Percentiles rank a stretch among this genome's conserved stretches.
Evolutionary conservation across 164 flowering plant genomes (phyloP).

Genomic region (Litsea cubeba): DNA sequence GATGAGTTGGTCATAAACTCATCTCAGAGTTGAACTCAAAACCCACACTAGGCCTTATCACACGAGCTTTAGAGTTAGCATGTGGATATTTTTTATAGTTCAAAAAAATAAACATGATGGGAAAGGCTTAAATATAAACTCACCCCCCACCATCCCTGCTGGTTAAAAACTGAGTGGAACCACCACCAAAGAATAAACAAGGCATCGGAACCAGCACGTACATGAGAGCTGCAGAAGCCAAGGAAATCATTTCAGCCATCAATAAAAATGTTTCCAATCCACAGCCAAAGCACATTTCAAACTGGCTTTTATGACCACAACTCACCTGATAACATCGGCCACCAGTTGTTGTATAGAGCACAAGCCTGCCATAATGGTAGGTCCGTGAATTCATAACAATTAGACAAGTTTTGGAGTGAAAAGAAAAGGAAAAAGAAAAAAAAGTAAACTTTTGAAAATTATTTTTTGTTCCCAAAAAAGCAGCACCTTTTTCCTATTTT

Average conservation of each 20-base stretch:
- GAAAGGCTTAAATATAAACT: constrained; percentile 19
- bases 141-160: constrained; percentile 97
- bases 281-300: background rate
- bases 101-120: background rate
- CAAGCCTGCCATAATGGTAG: constrained; percentile 62
- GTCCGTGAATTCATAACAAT: background rate
- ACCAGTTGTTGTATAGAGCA: constrained; percentile 91
- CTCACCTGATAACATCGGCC: constrained; percentile 94
- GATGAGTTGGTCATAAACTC: background rate
- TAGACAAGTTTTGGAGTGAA: too few relatives aligned
- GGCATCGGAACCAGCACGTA: constrained; percentile 98
- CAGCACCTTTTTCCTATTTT: background rate
- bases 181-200: constrained; percentile 93
- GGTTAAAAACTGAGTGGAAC: constrained; percentile 77
- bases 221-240: constrained; percentile 67
- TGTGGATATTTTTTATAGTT: background rate
- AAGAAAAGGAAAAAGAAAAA: background rate
- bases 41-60: background rate
- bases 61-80: too few relatives aligned
- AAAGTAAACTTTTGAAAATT: background rate
- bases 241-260: background rate
- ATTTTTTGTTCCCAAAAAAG: background rate
- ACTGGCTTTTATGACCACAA: background rate
- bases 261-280: background rate
- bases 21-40: background rate